A percentile compares a stretch with the other conserved stretches of the same genome.
Evolutionary conservation across 805 yeast species (phyloP).

Genomic region (Saturnispora bothae): DNA sequence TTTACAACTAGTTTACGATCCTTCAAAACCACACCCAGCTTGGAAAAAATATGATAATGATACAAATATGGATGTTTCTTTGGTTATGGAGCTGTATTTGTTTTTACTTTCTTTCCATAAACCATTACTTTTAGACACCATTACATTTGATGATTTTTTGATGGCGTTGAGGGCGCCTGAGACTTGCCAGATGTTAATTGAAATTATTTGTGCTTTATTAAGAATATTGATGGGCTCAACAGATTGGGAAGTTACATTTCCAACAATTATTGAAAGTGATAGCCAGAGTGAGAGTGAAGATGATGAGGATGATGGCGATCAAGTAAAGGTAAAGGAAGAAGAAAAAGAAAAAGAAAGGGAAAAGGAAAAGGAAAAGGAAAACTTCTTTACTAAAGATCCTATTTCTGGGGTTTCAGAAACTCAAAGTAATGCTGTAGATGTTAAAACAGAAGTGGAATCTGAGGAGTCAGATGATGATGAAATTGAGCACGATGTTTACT

Average conservation of each 20-base stretch:
- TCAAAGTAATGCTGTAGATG: slow-evolving; percentile 14
- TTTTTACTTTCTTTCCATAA: slow-evolving; percentile 62
- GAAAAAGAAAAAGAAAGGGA: slow-evolving; percentile 18
- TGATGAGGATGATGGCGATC: slow-evolving; percentile 18
- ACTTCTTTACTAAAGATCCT: neutral
- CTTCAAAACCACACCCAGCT: slow-evolving; percentile 14
- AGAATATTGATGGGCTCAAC: slow-evolving; percentile 40
- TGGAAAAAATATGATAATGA: slow-evolving; percentile 18
- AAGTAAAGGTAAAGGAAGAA: slow-evolving; percentile 17
- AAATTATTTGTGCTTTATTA: slow-evolving; percentile 57
- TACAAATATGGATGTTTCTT: slow-evolving; percentile 13
- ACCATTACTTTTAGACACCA: slow-evolving; percentile 55
- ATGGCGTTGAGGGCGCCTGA: slow-evolving; percentile 44
- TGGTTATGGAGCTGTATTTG: slow-evolving; percentile 53
- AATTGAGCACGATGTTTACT: slow-evolving; percentile 34
- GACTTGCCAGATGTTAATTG: slow-evolving; percentile 45
- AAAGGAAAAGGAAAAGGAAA: neutral
- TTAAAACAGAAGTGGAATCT: slow-evolving; percentile 16
- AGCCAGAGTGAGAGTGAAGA: slow-evolving; percentile 13
- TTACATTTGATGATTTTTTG: slow-evolving; percentile 71
- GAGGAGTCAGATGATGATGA: slow-evolving; percentile 24
- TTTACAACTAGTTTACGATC: slow-evolving; percentile 11
- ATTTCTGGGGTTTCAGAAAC: slow-evolving; percentile 14
- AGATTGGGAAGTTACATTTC: slow-evolving; percentile 18
- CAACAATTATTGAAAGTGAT: slow-evolving; percentile 20